Evolutionary conservation across 352 stramenopile genomes (phyloP).

Genomic region (Phytophthora multivora): DNA sequence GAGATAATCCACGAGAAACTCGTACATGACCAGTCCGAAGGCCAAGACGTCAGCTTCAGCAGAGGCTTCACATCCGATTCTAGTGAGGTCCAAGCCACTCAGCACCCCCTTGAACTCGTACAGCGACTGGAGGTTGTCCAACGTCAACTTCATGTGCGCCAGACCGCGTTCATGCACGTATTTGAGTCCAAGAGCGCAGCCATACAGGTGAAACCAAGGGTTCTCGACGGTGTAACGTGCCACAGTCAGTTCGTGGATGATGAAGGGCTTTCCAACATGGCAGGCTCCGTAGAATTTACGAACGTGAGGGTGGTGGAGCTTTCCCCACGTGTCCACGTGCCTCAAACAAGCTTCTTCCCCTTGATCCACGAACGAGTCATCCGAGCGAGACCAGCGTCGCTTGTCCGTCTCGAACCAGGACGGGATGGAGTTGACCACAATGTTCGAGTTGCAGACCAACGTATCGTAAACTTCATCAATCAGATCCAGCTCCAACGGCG

Average conservation of each 20-base stretch:
- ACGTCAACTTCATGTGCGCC: background rate
- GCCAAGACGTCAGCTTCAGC: constrained; percentile 2
- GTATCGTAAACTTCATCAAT: constrained; percentile 6
- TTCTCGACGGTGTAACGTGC: background rate
- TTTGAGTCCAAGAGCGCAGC: constrained; percentile 4
- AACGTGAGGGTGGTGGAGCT: constrained; percentile 24
- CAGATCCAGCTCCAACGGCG: constrained; percentile 3
- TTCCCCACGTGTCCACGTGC: background rate
- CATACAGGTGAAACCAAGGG: background rate
- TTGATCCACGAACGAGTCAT: background rate
- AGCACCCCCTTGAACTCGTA: constrained; percentile 9
- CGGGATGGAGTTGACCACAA: constrained; percentile 1
- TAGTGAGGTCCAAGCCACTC: constrained; percentile 1
- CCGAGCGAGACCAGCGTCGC: background rate
- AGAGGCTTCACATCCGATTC: background rate
- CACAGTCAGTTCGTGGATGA: constrained; percentile 5
- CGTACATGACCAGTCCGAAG: constrained; percentile 1
- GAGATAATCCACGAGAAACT: constrained; percentile 3
- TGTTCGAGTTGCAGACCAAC: background rate
- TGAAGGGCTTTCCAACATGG: constrained; percentile 12
- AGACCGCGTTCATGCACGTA: constrained; percentile 18
- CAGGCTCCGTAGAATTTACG: constrained; percentile 22
- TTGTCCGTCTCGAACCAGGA: constrained; percentile 5
- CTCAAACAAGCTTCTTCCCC: constrained; percentile 5
- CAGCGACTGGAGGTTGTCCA: background rate